Conservation (phyloP, 176 grass and related monocot genomes). For the Rhynchospora tenuis region DNA sequence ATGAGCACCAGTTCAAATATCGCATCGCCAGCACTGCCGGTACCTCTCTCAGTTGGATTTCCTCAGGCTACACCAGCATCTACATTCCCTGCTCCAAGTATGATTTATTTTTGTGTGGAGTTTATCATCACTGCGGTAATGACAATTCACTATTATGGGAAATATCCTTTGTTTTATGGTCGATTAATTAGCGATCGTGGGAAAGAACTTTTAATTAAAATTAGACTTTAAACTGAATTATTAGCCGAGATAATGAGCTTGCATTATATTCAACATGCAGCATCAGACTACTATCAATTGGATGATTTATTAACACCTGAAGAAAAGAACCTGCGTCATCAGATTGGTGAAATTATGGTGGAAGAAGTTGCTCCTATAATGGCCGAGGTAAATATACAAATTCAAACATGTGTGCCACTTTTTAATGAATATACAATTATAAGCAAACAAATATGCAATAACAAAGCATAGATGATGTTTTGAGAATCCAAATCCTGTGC, state of each 20-base stretch:
- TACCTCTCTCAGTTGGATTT: conserved; percentile 44
- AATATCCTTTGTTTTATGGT: too few relatives aligned
- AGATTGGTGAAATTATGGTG: conserved; percentile 53
- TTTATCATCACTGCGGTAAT: neutral
- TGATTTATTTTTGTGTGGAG: neutral
- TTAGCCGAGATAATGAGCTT: neutral
- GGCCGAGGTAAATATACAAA: conserved; percentile 31
- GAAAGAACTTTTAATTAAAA: too few relatives aligned
- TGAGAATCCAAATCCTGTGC: neutral
- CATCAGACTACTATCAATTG: conserved; percentile 61
- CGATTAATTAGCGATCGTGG: too few relatives aligned
- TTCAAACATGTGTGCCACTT: neutral
- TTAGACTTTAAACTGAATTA: neutral
- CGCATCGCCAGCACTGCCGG: conserved; percentile 14
- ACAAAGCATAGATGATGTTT: neutral
- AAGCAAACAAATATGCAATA: neutral
- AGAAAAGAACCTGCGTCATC: conserved; percentile 40
- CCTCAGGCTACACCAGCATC: conserved; percentile 57
- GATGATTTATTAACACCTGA: conserved; percentile 61
- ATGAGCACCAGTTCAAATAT: conserved; percentile 20
- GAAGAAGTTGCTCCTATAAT: conserved; percentile 70
- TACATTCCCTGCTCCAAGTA: conserved; percentile 46
- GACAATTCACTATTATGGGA: too few relatives aligned
- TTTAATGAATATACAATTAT: neutral
- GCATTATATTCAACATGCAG: conserved; percentile 24